These are phyloP conservation scores for Eucalyptus dawsonii DNA, from an alignment of 345 rosid genomes.

Conservation along the genomic window DNA sequence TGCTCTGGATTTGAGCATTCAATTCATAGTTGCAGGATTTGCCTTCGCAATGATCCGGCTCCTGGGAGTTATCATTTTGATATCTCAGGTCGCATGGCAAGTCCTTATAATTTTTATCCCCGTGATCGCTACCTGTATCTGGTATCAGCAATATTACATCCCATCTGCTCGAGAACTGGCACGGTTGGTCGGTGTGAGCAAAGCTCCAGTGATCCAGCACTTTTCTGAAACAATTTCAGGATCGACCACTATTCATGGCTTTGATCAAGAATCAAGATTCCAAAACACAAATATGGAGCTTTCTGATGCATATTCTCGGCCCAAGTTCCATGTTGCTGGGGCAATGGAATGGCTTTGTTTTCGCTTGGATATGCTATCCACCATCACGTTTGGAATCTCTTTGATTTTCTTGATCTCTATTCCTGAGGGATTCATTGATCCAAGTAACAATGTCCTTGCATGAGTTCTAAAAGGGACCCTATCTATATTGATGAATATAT, in stretches of 20 bases:
- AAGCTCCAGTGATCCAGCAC: slow-evolving; percentile 68
- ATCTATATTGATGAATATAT: slow-evolving; percentile 10
- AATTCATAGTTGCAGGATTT: slow-evolving; percentile 23
- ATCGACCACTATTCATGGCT: slow-evolving; percentile 58
- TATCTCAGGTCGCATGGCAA: slow-evolving; percentile 85
- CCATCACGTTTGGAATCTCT: slow-evolving; percentile 38
- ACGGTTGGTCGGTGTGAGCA: slow-evolving; percentile 51
- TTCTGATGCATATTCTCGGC: slow-evolving; percentile 39
- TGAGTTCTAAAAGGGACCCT: background rate
- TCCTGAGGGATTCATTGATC: slow-evolving; percentile 44
- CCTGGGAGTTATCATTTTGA: slow-evolving; percentile 39
- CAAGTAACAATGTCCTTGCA: slow-evolving; percentile 21
- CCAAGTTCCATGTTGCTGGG: slow-evolving; percentile 29
- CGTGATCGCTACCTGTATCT: slow-evolving; percentile 40
- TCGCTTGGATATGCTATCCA: slow-evolving; percentile 55
- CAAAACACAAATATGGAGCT: slow-evolving; percentile 37
- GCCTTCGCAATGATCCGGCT: slow-evolving; percentile 42
- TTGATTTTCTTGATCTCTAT: slow-evolving; percentile 49
- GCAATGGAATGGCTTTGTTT: slow-evolving; percentile 79
- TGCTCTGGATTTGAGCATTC: slow-evolving; percentile 35
- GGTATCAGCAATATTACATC: slow-evolving; percentile 82
- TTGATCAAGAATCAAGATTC: slow-evolving; percentile 65
- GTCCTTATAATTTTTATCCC: slow-evolving; percentile 69
- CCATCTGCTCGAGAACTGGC: slow-evolving; percentile 67
- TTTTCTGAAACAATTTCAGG: slow-evolving; percentile 78